Percentiles rank a stretch among this genome's conserved stretches.
phyloP scores from a whole-genome alignment of 805 yeast species.

The Debaryomyces castellii region DNA sequence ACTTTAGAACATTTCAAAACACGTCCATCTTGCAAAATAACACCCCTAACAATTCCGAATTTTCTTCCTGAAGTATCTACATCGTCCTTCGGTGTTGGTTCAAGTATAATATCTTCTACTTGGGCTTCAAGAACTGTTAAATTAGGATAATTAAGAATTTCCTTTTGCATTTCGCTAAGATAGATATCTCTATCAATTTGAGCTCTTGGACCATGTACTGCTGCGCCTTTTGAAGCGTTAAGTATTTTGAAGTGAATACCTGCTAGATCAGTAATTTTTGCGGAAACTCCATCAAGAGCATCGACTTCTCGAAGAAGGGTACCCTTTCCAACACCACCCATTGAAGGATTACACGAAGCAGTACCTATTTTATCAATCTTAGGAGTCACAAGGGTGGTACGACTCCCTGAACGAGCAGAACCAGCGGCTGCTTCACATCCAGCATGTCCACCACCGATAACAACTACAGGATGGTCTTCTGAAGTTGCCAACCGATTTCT shows the following conservation, averaged over 20 bases:
- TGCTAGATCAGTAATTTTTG: constrained; percentile 83
- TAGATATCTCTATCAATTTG: constrained; percentile 89
- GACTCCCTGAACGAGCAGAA: constrained; percentile 78
- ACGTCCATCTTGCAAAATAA: constrained; percentile 66
- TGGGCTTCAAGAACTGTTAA: constrained; percentile 66
- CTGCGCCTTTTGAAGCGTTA: constrained; percentile 87
- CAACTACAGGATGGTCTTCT: constrained; percentile 63
- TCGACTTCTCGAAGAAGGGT: constrained; percentile 89
- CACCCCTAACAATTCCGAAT: constrained; percentile 61
- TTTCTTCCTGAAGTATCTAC: constrained; percentile 37
- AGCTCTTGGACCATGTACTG: constrained; percentile 98
- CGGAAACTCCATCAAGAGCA: constrained; percentile 92
- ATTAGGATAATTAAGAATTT: constrained; percentile 53
- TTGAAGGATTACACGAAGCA: constrained; percentile 94
- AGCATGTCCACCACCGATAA: constrained; percentile 98
- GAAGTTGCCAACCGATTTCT: constrained; percentile 23
- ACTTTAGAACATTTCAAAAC: constrained; percentile 63
- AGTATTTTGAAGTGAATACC: constrained; percentile 89
- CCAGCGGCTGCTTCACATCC: constrained; percentile 98
- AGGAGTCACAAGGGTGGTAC: constrained; percentile 77
- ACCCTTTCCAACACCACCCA: constrained; percentile 99
- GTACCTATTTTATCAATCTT: constrained; percentile 75
- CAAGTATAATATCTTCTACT: constrained; percentile 82
- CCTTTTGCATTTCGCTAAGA: constrained; percentile 73
- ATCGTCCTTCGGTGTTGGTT: constrained; percentile 18